Conservation (phyloP, 177 flowering plant species). For the Vitis hybrid region DNA sequence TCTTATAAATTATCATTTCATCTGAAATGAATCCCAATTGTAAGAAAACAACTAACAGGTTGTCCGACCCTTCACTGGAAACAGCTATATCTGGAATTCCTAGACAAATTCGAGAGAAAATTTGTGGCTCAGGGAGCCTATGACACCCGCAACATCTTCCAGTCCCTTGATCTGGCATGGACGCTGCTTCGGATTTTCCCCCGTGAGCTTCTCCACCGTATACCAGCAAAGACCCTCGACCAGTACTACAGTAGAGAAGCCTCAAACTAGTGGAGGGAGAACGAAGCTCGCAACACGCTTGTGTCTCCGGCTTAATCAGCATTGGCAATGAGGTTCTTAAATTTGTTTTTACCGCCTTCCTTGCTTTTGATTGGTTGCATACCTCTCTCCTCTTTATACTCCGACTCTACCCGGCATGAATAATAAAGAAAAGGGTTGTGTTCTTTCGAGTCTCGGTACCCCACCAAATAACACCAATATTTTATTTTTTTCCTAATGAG, state of each 20-base stretch:
- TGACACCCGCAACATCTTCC: slow-evolving; percentile 90
- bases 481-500: slow-evolving; percentile 5
- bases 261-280: slow-evolving; percentile 33
- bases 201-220: slow-evolving; percentile 95
- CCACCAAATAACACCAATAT: slow-evolving; percentile 7
- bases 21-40: not conserved
- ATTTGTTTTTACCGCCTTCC: not conserved
- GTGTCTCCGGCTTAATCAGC: not conserved
- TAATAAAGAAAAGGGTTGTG: slow-evolving; percentile 12
- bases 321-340: slow-evolving; percentile 7
- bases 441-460: slow-evolving; percentile 16
- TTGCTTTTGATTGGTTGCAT: not conserved
- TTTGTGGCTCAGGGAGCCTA: slow-evolving; percentile 93
- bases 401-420: not conserved
- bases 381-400: too few relatives aligned
- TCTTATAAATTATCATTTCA: slow-evolving; percentile 5
- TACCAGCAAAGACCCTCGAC: slow-evolving; percentile 95
- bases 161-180: slow-evolving; percentile 97
- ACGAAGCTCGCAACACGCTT: not conserved
- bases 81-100: slow-evolving; percentile 92
- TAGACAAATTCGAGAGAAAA: slow-evolving; percentile 95
- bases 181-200: slow-evolving; percentile 93
- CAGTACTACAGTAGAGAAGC: slow-evolving; percentile 83
- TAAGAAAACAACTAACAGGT: not conserved
- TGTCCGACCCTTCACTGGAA: not conserved